Percentiles rank a stretch among this genome's conserved stretches.
phyloP scores from a whole-genome alignment of 2,329 filamentous ascomycete species.

The Plectosphaerella sp. region DNA sequence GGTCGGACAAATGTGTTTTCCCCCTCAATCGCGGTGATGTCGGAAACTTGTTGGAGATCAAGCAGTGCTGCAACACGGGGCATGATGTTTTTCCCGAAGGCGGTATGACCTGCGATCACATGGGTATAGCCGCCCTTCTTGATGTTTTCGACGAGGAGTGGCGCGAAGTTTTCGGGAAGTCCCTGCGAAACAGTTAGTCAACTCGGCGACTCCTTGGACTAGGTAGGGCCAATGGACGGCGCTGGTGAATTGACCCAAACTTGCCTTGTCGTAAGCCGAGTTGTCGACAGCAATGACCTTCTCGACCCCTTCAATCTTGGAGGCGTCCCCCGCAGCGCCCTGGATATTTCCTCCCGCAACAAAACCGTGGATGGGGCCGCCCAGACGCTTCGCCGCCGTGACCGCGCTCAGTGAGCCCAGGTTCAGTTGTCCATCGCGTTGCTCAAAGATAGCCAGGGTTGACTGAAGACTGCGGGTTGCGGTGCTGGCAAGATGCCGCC shows the following conservation, averaged over 20 bases:
- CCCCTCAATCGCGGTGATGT: slow-evolving; percentile 80
- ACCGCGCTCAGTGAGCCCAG: slow-evolving; percentile 78
- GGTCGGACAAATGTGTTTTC: slow-evolving; percentile 95
- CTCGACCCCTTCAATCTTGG: slow-evolving; percentile 84
- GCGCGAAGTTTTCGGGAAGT: slow-evolving; percentile 90
- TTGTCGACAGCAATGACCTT: slow-evolving; percentile 90
- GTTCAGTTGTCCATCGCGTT: slow-evolving; percentile 84
- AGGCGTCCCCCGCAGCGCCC: slow-evolving; percentile 72
- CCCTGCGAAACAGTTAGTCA: slow-evolving; percentile 48
- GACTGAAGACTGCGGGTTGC: slow-evolving; percentile 57
- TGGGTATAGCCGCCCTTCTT: slow-evolving; percentile 94
- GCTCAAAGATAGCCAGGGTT: slow-evolving; percentile 87
- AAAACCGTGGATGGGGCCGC: slow-evolving; percentile 81
- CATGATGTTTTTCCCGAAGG: slow-evolving; percentile 93
- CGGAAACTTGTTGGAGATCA: slow-evolving; percentile 89
- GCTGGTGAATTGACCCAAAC: not conserved
- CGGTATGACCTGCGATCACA: slow-evolving; percentile 83
- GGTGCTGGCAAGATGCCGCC: slow-evolving; percentile 27
- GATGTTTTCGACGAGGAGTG: slow-evolving; percentile 90
- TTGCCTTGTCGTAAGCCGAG: slow-evolving; percentile 79
- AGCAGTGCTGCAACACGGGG: slow-evolving; percentile 88
- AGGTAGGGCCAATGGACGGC: too few species aligned
- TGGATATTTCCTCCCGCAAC: slow-evolving; percentile 78
- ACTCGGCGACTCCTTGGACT: not conserved
- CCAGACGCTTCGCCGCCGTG: slow-evolving; percentile 80